A percentile compares a stretch with the other conserved stretches of the same genome.
These are phyloP conservation scores for Venturia aucupariae DNA, from an alignment of 2,329 filamentous ascomycete genomes.

Conservation along the genomic window DNA sequence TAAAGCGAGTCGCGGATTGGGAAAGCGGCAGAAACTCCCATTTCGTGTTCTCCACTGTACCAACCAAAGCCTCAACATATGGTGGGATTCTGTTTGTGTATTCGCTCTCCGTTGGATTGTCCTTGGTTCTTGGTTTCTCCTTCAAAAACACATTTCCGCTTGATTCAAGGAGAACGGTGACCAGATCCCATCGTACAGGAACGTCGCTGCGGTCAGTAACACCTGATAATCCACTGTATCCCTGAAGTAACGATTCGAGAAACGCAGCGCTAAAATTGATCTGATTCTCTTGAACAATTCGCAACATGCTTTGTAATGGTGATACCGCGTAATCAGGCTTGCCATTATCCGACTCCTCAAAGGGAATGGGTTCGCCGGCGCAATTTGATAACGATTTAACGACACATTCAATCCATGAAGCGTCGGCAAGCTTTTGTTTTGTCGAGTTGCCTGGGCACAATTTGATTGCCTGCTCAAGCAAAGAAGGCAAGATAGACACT, in stretches of 20 bases:
- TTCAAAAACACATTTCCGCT: conserved; percentile 38
- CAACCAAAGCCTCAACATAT: conserved; percentile 12
- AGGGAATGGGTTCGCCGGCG: conserved; percentile 22
- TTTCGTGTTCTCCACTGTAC: not conserved
- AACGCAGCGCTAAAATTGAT: not conserved
- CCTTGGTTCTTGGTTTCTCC: conserved; percentile 1
- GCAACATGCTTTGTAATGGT: conserved; percentile 20
- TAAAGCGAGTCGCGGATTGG: not conserved
- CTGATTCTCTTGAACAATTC: conserved; percentile 15
- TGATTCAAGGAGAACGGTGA: conserved; percentile 36
- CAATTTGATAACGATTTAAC: conserved; percentile 30
- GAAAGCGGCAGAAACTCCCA: not conserved
- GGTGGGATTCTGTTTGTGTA: conserved; percentile 5
- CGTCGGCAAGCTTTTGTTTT: conserved; percentile 31
- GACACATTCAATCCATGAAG: conserved; percentile 36
- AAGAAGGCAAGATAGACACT: not conserved
- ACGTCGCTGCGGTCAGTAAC: not conserved
- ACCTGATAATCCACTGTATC: conserved; percentile 10
- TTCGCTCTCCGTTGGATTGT: not conserved
- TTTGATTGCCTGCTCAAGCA: conserved; percentile 35
- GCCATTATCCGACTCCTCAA: conserved; percentile 20
- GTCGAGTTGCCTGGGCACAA: conserved; percentile 32
- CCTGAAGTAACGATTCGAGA: conserved; percentile 2
- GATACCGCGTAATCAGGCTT: conserved; percentile 19
- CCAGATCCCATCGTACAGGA: conserved; percentile 30